phyloP scores from a whole-genome alignment of 129 eudicot genomes.

The Tanacetum coccineum region DNA sequence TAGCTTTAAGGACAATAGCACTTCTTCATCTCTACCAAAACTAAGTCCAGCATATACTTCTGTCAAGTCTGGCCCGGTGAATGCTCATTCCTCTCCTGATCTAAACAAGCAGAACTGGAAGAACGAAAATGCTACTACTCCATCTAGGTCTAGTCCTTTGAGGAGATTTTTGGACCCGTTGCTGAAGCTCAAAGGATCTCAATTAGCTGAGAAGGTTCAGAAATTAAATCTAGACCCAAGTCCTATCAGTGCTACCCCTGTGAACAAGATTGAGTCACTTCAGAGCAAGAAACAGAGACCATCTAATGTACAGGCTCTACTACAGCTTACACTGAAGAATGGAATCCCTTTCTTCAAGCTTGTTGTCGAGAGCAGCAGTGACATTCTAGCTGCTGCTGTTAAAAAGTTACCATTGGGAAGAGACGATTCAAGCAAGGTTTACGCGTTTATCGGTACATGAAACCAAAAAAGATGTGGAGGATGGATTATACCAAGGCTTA shows the following conservation, averaged over 20 bases:
- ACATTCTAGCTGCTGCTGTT: constrained; percentile 74
- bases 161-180: constrained; percentile 80
- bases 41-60: constrained; percentile 38
- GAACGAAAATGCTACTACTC: constrained; percentile 30
- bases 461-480: constrained; percentile 63
- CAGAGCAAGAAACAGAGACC: constrained; percentile 31
- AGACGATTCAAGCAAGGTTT: constrained; percentile 57
- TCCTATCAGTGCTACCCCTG: constrained; percentile 13
- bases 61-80: constrained; percentile 52
- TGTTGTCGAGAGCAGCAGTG: constrained; percentile 57
- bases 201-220: constrained; percentile 36
- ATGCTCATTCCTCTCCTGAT: constrained; percentile 32
- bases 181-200: constrained; percentile 53
- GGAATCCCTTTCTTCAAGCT: constrained; percentile 74
- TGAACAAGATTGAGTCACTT: constrained; percentile 24
- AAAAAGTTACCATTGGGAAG: constrained; percentile 50
- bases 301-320: constrained; percentile 50
- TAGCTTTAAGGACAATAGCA: constrained; percentile 51
- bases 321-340: constrained; percentile 67
- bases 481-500: constrained; percentile 70
- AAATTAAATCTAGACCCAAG: constrained; percentile 27
- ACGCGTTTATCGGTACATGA: constrained; percentile 76
- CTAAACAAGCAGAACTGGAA: constrained; percentile 27
- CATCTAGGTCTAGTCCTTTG: constrained; percentile 72
- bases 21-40: constrained; percentile 36